Conservation (phyloP, 495 filamentous ascomycete species). For the Penicillium riverlandense region DNA sequence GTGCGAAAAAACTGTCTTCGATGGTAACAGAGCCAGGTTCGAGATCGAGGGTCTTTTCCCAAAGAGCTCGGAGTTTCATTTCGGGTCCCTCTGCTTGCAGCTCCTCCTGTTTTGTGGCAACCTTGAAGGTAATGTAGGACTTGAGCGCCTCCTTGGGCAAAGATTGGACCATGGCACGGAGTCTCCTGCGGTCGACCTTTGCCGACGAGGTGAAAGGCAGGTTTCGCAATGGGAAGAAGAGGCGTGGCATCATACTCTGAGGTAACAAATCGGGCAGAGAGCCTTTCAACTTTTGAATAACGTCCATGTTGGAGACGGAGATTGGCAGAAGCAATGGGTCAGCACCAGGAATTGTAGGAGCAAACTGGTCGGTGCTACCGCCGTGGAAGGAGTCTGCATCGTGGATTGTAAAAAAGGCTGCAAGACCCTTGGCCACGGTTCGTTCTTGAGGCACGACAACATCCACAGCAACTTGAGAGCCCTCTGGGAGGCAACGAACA, state of each 20-base stretch:
- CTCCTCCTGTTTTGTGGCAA: constrained; percentile 13
- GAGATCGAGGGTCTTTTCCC: constrained; percentile 30
- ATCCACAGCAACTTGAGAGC: constrained; percentile 36
- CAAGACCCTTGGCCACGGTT: constrained; percentile 30
- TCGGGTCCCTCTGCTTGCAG: constrained; percentile 22
- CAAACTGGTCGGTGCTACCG: constrained; percentile 12
- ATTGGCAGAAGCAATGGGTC: constrained; percentile 28
- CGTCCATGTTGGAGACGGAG: constrained; percentile 18
- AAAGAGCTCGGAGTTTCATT: constrained; percentile 25
- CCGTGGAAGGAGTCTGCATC: constrained; percentile 11
- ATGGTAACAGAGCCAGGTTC: constrained; percentile 30
- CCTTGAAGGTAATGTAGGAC: constrained; percentile 30
- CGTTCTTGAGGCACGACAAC: constrained; percentile 30
- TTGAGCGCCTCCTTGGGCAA: constrained; percentile 34
- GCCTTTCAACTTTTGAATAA: constrained; percentile 25
- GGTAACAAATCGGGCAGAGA: constrained; percentile 32
- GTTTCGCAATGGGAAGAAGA: constrained; percentile 50
- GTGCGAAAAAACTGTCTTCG: constrained; percentile 44
- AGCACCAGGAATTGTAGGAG: constrained; percentile 11
- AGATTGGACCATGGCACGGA: constrained; percentile 34
- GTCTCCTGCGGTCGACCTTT: constrained; percentile 55
- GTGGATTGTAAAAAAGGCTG: constrained; percentile 33
- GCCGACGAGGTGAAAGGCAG: constrained; percentile 51
- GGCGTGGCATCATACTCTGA: constrained; percentile 54
- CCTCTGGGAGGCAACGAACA: constrained; percentile 17